Conservation (phyloP, 768 basidiomycete genomes). For the Boletellus ananas region DNA sequence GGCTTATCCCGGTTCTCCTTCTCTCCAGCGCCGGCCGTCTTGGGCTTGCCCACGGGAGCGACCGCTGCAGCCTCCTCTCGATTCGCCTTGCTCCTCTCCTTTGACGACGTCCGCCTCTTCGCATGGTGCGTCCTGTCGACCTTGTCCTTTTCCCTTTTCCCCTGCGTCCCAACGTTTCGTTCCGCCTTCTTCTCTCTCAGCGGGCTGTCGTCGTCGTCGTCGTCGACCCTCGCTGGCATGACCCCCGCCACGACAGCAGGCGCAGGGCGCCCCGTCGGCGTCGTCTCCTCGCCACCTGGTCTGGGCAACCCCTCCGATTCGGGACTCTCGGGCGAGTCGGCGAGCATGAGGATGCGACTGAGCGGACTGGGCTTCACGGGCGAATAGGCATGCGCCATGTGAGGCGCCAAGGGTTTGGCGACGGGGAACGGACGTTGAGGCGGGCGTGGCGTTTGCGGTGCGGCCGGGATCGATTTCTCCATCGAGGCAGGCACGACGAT, state of each 20-base stretch:
- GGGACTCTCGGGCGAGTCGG: constrained; percentile 51
- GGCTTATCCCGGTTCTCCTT: constrained; percentile 39
- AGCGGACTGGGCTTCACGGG: constrained; percentile 78
- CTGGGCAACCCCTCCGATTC: constrained; percentile 8
- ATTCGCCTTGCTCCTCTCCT: constrained; percentile 40
- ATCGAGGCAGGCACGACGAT: constrained; percentile 18
- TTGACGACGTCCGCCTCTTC: constrained; percentile 30
- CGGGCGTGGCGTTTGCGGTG: constrained; percentile 22
- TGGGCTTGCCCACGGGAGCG: constrained; percentile 25
- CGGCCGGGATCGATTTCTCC: constrained; percentile 1
- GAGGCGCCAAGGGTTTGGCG: constrained; percentile 64
- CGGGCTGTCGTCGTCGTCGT: constrained; percentile 50
- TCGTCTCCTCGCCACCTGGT: constrained; percentile 19
- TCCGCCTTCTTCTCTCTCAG: constrained; percentile 47
- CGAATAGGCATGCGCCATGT: constrained; percentile 79
- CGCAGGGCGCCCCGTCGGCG: constrained; percentile 23
- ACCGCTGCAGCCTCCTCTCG: constrained; percentile 16
- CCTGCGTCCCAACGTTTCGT: constrained; percentile 23
- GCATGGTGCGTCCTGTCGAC: constrained; percentile 6
- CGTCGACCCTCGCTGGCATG: constrained; percentile 19
- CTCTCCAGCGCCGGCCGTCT: constrained; percentile 26
- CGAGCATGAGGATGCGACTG: constrained; percentile 72
- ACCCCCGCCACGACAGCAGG: constrained; percentile 4
- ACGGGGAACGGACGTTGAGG: constrained; percentile 56
- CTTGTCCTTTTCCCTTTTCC: constrained; percentile 6